These are phyloP conservation scores for Claviceps pusilla DNA, from an alignment of 2,329 filamentous ascomycete species.

Conservation along the genomic window DNA sequence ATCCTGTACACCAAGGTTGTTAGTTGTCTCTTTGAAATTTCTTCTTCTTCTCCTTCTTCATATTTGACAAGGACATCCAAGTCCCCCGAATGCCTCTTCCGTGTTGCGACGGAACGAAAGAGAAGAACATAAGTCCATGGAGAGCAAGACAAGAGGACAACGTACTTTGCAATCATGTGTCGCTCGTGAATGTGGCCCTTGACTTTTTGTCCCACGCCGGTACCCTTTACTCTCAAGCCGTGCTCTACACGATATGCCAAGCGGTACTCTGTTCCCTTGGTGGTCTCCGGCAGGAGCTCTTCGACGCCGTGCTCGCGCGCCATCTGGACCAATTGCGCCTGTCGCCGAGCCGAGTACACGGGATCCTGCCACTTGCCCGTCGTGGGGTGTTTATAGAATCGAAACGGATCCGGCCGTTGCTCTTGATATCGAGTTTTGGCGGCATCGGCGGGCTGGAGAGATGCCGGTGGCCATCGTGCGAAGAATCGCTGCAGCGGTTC, in stretches of 20 bases:
- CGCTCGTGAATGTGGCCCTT: constrained; percentile 94
- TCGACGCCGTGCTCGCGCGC: constrained; percentile 66
- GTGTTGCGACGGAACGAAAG: neutral
- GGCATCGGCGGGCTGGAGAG: constrained; percentile 35
- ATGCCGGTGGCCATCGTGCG: constrained; percentile 66
- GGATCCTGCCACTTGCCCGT: constrained; percentile 78
- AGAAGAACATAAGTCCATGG: neutral
- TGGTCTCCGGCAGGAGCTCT: constrained; percentile 60
- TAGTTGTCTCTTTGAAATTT: constrained; percentile 1
- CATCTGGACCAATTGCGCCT: constrained; percentile 82
- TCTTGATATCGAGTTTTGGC: constrained; percentile 36
- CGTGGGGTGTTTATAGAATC: constrained; percentile 57
- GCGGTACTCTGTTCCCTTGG: constrained; percentile 59
- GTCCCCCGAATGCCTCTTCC: neutral
- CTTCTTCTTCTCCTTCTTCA: neutral
- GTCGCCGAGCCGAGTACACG: constrained; percentile 65
- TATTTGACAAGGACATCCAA: neutral
- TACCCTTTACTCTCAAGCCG: constrained; percentile 77
- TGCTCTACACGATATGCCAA: constrained; percentile 60
- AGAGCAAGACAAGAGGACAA: constrained; percentile 8
- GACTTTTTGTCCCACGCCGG: constrained; percentile 78
- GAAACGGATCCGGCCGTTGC: constrained; percentile 63
- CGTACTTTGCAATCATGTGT: constrained; percentile 59
- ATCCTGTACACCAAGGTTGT: constrained; percentile 36
- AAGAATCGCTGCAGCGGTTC: constrained; percentile 72